Evolutionary conservation across 768 basidiomycete genomes (phyloP).

Genomic region (Suillus variegatus): DNA sequence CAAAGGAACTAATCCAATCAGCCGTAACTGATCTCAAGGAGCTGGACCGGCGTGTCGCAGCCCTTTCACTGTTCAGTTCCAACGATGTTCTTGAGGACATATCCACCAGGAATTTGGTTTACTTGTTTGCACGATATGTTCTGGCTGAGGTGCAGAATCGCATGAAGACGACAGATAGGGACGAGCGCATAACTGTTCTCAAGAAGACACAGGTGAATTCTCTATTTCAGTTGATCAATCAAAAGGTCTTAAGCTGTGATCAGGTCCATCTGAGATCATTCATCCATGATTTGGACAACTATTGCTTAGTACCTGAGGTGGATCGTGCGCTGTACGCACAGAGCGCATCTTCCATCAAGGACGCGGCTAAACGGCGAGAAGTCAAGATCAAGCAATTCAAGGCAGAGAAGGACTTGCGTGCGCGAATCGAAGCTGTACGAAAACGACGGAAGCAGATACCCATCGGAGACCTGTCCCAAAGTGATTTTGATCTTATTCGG

Average conservation of each 20-base stretch:
- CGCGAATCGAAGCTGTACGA: conserved; percentile 61
- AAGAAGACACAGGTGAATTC: conserved; percentile 53
- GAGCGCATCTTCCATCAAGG: conserved; percentile 48
- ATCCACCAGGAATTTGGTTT: conserved; percentile 71
- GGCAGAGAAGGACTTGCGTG: conserved; percentile 78
- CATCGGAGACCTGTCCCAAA: conserved; percentile 33
- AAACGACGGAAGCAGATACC: conserved; percentile 50
- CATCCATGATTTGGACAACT: conserved; percentile 55
- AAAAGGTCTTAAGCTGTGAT: not conserved
- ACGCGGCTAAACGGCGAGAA: conserved; percentile 76
- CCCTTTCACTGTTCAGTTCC: conserved; percentile 74
- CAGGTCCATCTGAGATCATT: conserved; percentile 55
- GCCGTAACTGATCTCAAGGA: conserved; percentile 57
- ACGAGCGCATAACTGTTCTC: conserved; percentile 59
- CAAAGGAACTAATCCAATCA: conserved; percentile 59
- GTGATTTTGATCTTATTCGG: conserved; percentile 63
- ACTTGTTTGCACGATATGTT: conserved; percentile 72
- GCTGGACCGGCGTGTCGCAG: conserved; percentile 53
- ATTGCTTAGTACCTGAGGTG: conserved; percentile 62
- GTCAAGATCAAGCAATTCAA: conserved; percentile 90
- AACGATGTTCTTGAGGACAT: conserved; percentile 87
- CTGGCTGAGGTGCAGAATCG: conserved; percentile 66
- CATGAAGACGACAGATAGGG: conserved; percentile 52
- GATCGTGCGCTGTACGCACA: conserved; percentile 59
- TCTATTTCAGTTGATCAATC: not conserved